These are phyloP conservation scores for Graphilbum sp. DNA, from an alignment of 2,329 filamentous ascomycete species.

Conservation along the genomic window DNA sequence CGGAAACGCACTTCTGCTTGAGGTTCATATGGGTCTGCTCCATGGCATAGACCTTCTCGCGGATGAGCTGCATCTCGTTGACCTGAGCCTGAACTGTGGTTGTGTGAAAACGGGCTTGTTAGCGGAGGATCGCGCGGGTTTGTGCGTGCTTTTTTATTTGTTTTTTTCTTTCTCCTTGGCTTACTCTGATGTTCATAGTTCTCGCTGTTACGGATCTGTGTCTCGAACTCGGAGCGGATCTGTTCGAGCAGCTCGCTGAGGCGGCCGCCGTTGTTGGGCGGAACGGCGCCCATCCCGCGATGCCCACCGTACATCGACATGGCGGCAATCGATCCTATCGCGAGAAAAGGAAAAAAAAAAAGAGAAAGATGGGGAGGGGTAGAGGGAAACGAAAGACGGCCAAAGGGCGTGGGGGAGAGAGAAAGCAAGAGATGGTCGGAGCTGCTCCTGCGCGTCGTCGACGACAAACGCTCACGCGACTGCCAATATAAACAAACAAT, in stretches of 20 bases:
- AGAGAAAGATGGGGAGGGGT: not conserved
- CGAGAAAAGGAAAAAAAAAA: not conserved
- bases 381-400: not conserved
- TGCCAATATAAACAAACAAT: too few relatives aligned
- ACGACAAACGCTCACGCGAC: too few relatives aligned
- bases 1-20: slow-evolving; percentile 68
- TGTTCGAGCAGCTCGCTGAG: slow-evolving; percentile 85
- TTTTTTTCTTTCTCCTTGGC: slow-evolving; percentile 21
- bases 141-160: too few relatives aligned
- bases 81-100: slow-evolving; percentile 84
- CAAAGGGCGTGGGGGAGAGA: slow-evolving; percentile 1
- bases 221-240: slow-evolving; percentile 81
- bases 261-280: slow-evolving; percentile 39
- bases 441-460: too few relatives aligned
- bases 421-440: too few relatives aligned
- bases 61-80: slow-evolving; percentile 86
- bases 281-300: slow-evolving; percentile 62
- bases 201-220: slow-evolving; percentile 61
- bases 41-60: slow-evolving; percentile 83
- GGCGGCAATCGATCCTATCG: slow-evolving; percentile 3
- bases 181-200: slow-evolving; percentile 89
- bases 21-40: slow-evolving; percentile 79
- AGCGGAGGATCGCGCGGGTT: slow-evolving; percentile 5
- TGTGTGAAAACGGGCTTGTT: too few relatives aligned
- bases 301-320: slow-evolving; percentile 75